Percentiles rank a stretch among this genome's conserved stretches.
These are phyloP conservation scores for Kodamaea laetipori DNA, from an alignment of 805 yeast species.

Conservation along the genomic window DNA sequence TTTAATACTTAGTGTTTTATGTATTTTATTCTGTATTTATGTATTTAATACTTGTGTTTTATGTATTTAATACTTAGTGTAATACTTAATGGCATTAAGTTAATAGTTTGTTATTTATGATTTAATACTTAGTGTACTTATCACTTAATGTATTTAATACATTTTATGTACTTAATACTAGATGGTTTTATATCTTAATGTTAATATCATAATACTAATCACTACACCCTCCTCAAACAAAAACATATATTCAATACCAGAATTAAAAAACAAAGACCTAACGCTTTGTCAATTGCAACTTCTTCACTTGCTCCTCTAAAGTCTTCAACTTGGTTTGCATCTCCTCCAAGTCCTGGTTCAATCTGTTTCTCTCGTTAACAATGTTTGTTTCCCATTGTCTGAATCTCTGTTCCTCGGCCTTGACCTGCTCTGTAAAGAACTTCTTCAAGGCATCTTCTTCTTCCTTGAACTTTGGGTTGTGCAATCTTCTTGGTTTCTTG, in stretches of 20 bases:
- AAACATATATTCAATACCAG: constrained; percentile 5
- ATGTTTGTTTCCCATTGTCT: constrained; percentile 98
- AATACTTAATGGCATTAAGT: too few relatives aligned
- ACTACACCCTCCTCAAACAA: neutral
- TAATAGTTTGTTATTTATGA: too few relatives aligned
- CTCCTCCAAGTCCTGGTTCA: constrained; percentile 91
- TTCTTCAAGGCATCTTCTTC: constrained; percentile 93
- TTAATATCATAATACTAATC: too few relatives aligned
- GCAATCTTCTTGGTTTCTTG: constrained; percentile 57
- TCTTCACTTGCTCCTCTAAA: constrained; percentile 74
- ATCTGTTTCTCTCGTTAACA: constrained; percentile 89
- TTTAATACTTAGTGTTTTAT: too few relatives aligned
- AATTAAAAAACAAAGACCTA: constrained; percentile 13
- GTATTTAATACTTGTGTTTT: too few relatives aligned
- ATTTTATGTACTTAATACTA: too few relatives aligned
- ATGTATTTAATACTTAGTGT: too few relatives aligned
- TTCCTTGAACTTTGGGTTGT: constrained; percentile 91
- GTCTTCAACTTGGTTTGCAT: constrained; percentile 75
- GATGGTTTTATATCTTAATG: too few relatives aligned
- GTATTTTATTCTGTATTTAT: too few relatives aligned
- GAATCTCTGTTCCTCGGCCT: constrained; percentile 94
- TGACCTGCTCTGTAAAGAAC: constrained; percentile 93
- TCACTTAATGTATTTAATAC: too few relatives aligned
- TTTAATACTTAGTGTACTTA: too few relatives aligned
- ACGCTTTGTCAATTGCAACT: constrained; percentile 46